phyloP scores from a whole-genome alignment of 78 protist species.

The Cavenderia fasciculata region DNA sequence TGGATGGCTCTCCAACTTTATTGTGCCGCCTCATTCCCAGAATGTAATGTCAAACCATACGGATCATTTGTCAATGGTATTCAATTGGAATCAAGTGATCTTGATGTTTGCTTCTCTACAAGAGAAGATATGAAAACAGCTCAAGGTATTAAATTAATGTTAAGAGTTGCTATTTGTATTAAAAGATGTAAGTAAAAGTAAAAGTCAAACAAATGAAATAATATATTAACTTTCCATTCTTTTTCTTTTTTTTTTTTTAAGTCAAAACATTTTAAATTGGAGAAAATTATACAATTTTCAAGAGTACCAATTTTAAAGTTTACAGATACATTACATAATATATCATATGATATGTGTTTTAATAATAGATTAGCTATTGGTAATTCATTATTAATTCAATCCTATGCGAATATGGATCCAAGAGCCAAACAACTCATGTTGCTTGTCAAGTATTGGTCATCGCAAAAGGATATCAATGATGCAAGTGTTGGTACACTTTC shows the following conservation, averaged over 20 bases:
- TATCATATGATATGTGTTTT: slow-evolving; percentile 41
- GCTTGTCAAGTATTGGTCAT: slow-evolving; percentile 33
- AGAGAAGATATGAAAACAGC: not conserved
- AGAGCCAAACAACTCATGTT: slow-evolving; percentile 19
- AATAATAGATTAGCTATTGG: not conserved
- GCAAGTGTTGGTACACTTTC: slow-evolving; percentile 10
- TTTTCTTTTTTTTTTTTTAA: not conserved
- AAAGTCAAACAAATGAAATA: too few species aligned
- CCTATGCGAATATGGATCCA: not conserved
- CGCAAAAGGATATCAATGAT: slow-evolving; percentile 29
- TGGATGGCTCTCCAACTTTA: not conserved
- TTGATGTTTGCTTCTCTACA: slow-evolving; percentile 15
- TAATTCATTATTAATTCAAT: slow-evolving; percentile 23
- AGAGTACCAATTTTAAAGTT: slow-evolving; percentile 43
- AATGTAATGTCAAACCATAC: not conserved
- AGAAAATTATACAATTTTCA: not conserved
- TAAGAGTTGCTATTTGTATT: not conserved
- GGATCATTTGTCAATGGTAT: slow-evolving; percentile 52
- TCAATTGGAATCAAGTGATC: not conserved
- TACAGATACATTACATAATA: not conserved
- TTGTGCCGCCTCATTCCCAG: not conserved
- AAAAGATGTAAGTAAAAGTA: not conserved
- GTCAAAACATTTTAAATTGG: not conserved
- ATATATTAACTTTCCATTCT: not conserved
- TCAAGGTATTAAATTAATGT: not conserved